A percentile compares a stretch with the other conserved stretches of the same genome.
Conservation (phyloP, 2,329 filamentous ascomycete genomes). For the Colletotrichum eremochloae region DNA sequence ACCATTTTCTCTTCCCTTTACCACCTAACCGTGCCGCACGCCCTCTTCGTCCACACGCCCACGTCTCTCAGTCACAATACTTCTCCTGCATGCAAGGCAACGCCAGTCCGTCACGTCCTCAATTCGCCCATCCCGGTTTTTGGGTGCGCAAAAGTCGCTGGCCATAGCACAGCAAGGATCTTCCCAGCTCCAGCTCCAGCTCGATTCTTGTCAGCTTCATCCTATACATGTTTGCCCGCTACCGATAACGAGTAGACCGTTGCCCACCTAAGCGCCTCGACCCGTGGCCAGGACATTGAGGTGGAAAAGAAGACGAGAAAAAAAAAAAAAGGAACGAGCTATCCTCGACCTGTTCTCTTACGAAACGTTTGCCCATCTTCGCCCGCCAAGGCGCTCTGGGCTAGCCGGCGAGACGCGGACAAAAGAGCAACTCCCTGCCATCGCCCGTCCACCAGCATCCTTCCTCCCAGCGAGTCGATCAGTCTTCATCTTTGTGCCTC, state of each 20-base stretch:
- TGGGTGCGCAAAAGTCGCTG: slow-evolving; percentile 24
- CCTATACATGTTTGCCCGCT: slow-evolving; percentile 15
- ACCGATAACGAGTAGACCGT: slow-evolving; percentile 32
- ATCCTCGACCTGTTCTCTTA: slow-evolving; percentile 22
- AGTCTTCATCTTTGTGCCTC: slow-evolving; percentile 15
- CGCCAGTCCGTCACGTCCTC: slow-evolving; percentile 24
- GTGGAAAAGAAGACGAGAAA: slow-evolving; percentile 13
- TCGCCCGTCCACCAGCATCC: slow-evolving; percentile 18
- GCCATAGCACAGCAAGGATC: slow-evolving; percentile 31
- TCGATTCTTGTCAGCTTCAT: slow-evolving; percentile 8
- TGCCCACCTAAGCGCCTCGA: slow-evolving; percentile 27
- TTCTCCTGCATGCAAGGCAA: slow-evolving; percentile 32
- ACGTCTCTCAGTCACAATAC: slow-evolving; percentile 17
- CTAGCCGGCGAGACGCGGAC: slow-evolving; percentile 20
- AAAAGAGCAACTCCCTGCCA: slow-evolving; percentile 30
- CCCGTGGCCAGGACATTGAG: slow-evolving; percentile 15
- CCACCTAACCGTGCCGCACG: slow-evolving; percentile 5
- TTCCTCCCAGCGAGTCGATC: slow-evolving; percentile 3
- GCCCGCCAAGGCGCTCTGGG: slow-evolving; percentile 27
- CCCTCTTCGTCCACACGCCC: slow-evolving; percentile 6
- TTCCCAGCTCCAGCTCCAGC: slow-evolving; percentile 25
- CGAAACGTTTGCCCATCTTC: slow-evolving; percentile 28
- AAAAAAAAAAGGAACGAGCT: slow-evolving; percentile 12
- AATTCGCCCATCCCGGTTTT: slow-evolving; percentile 25
- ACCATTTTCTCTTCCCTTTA: slow-evolving; percentile 24